Evolutionary conservation across 345 rosid genomes (phyloP).

Genomic region (Rhizophora apiculata): DNA sequence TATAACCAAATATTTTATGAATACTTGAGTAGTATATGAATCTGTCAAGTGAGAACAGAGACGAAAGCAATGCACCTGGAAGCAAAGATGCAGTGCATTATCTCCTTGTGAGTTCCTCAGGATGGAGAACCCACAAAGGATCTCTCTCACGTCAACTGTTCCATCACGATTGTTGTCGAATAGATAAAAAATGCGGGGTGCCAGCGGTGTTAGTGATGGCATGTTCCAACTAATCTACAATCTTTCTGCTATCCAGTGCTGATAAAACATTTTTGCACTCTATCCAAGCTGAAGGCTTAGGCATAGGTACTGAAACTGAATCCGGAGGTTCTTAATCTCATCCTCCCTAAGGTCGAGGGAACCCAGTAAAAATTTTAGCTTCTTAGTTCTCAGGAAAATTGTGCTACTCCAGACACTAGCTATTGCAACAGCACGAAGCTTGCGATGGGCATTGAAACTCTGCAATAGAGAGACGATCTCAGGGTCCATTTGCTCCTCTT

Average conservation of each 20-base stretch:
- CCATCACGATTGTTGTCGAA: constrained; percentile 66
- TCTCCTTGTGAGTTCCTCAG: constrained; percentile 61
- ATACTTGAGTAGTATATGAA: no score
- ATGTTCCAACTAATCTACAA: constrained; percentile 25
- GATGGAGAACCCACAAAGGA: constrained; percentile 63
- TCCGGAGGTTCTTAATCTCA: constrained; percentile 50
- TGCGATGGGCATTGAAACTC: constrained; percentile 55
- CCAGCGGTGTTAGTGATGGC: constrained; percentile 53
- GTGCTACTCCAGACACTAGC: constrained; percentile 62
- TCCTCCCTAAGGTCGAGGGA: constrained; percentile 51
- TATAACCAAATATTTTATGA: neutral
- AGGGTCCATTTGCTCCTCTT: constrained; percentile 58
- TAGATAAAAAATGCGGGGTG: constrained; percentile 54
- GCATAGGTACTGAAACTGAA: constrained; percentile 33
- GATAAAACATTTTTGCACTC: neutral
- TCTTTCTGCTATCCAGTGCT: neutral
- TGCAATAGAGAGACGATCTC: constrained; percentile 55
- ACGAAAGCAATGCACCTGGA: constrained; percentile 36
- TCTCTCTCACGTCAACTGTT: constrained; percentile 63
- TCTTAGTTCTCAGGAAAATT: constrained; percentile 52
- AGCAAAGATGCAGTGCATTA: constrained; percentile 61
- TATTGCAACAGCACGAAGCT: constrained; percentile 57
- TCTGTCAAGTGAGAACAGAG: neutral
- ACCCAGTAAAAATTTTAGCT: constrained; percentile 48
- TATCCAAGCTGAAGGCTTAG: neutral